Base-by-base conservation (phyloP, 2,329 filamentous ascomycete genomes). In the Nemania sp. region DNA sequence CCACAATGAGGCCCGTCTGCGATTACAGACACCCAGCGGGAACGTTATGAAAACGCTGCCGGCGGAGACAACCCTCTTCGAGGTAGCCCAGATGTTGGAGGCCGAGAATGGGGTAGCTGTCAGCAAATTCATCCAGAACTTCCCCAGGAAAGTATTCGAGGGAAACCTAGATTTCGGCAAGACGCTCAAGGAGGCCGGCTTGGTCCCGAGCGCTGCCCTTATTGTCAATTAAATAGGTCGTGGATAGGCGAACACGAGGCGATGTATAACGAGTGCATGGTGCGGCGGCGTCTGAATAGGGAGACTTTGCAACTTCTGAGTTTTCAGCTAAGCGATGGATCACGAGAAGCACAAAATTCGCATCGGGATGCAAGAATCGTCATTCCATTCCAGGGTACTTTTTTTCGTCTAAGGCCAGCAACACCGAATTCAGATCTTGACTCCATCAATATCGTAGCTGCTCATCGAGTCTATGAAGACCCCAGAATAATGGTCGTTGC, bases 161-260 rank as follows among this genome's bases (percentile, higher is more conserved):
- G 88, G 81, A 18, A 74, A 81, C 65, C 68, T 84, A 7, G 95
- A 96, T 74, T 92, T 97, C 71, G 91, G 91, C 37, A 89, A 95
- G 83, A 95, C 93, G 5, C 77, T 99, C 57, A 96, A 96, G 78
- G 95, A 99, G 77, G 90, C 94, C 15, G 94, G 93, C 0, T 78
- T 97, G 62, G 88, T 94, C 3, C 95, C 95, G 5, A 97, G 91
- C 64, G 92, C 93, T n/a, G 93, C 91, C 48, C 79, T 99, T 68
- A 87, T 96, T 69, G 87, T 96, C 32, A 83, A 85, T 68, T 87
- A 78, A 46, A 43, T 18, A 25, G 25, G 25, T 29, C 20, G 55
- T n/a, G 48, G 52, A 37, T 35, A 21, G 18, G n/a, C 34, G 40
- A n/a, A 49, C 29, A 57, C n/a, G 25, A 12, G n/a, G 32, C 39